These are phyloP conservation scores for Moringa oleifera DNA, from an alignment of 345 rosid species.

Conservation along the genomic window DNA sequence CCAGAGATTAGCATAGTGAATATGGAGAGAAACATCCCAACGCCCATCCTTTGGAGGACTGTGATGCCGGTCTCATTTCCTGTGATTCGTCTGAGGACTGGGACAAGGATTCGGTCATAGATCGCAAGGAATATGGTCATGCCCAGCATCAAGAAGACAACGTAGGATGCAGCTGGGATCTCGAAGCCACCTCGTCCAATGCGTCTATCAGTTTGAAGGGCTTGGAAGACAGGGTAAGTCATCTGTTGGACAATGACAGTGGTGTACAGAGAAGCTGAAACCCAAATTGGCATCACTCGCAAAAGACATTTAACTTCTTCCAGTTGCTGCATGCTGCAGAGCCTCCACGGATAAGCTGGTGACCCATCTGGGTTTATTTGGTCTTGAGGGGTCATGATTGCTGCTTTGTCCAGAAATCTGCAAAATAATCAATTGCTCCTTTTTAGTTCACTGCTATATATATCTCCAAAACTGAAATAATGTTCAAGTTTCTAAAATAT, in stretches of 20 bases:
- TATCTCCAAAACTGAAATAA: constrained; percentile 5
- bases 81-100: constrained; percentile 31
- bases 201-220: constrained; percentile 46
- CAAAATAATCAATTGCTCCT: neutral
- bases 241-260: constrained; percentile 42
- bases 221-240: constrained; percentile 56
- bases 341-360: constrained; percentile 47
- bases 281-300: constrained; percentile 59
- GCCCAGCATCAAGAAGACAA: constrained; percentile 48
- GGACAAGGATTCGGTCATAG: constrained; percentile 45
- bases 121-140: constrained; percentile 47
- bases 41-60: constrained; percentile 34
- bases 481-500: neutral
- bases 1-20: constrained; percentile 31
- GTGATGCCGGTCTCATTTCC: constrained; percentile 45
- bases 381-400: constrained; percentile 36
- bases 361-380: constrained; percentile 44
- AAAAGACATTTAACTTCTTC: constrained; percentile 60
- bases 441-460: neutral
- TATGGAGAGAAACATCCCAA: constrained; percentile 31
- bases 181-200: constrained; percentile 29
- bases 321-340: constrained; percentile 64
- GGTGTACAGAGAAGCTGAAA: constrained; percentile 35
- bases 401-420: constrained; percentile 63
- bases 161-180: constrained; percentile 49